Percentiles rank a stretch among this genome's conserved stretches.
Conservation (phyloP, 2,329 filamentous ascomycete genomes). For the Chaetomiaceae sp. region DNA sequence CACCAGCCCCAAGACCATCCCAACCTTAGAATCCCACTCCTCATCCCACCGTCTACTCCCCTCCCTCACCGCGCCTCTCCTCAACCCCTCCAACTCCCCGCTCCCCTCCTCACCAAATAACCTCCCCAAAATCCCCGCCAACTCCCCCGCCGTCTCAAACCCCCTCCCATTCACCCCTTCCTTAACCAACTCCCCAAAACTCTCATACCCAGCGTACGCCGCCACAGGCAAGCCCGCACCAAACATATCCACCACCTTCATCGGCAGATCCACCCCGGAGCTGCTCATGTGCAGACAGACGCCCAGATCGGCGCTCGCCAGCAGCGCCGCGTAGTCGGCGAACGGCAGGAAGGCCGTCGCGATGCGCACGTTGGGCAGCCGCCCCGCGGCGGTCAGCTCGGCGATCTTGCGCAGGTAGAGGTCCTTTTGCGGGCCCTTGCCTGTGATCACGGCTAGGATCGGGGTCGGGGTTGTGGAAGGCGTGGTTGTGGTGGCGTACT, state of each 20-base stretch:
- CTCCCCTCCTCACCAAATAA: slow-evolving; percentile 53
- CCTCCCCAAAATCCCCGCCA: slow-evolving; percentile 58
- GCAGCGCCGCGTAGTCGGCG: slow-evolving; percentile 75
- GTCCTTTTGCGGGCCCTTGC: slow-evolving; percentile 80
- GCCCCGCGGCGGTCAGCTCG: slow-evolving; percentile 54
- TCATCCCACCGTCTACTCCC: slow-evolving; percentile 79
- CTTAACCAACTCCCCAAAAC: slow-evolving; percentile 84
- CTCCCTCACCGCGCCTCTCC: slow-evolving; percentile 67
- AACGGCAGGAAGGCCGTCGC: slow-evolving; percentile 80
- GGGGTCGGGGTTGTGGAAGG: slow-evolving; percentile 46
- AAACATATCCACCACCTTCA: slow-evolving; percentile 99
- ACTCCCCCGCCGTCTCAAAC: slow-evolving; percentile 66
- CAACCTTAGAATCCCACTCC: slow-evolving; percentile 84
- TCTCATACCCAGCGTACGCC: slow-evolving; percentile 80
- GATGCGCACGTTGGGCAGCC: slow-evolving; percentile 66
- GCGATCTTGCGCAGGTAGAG: slow-evolving; percentile 66
- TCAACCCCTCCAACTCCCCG: slow-evolving; percentile 55
- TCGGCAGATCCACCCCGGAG: slow-evolving; percentile 91
- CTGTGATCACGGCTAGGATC: slow-evolving; percentile 87
- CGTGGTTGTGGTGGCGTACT: slow-evolving; percentile 55
- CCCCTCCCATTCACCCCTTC: slow-evolving; percentile 83
- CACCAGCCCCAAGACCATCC: slow-evolving; percentile 57
- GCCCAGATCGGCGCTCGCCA: slow-evolving; percentile 82
- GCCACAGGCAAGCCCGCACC: slow-evolving; percentile 86
- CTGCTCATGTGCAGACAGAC: slow-evolving; percentile 90